A percentile compares a stretch with the other conserved stretches of the same genome.
Conservation (phyloP, 176 grass and related monocot genomes). For the Rhynchospora tenuis region DNA sequence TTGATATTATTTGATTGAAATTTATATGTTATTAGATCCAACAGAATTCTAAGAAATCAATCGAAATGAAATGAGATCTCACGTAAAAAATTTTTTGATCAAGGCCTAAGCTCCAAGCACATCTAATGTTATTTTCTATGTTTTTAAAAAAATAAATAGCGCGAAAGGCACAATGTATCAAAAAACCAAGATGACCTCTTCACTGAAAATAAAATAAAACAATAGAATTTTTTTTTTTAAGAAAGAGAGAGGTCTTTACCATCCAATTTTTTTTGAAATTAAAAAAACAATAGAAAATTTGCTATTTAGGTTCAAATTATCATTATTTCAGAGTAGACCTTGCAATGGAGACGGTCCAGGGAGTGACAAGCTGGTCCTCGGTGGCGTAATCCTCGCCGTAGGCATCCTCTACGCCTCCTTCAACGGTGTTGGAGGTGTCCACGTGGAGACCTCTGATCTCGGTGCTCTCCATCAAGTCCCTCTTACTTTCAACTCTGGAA, state of each 20-base stretch:
- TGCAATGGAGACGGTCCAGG: constrained; percentile 6
- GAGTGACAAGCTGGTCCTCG: constrained; percentile 20
- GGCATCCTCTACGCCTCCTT: constrained; percentile 9
- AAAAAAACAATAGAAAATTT: not conserved
- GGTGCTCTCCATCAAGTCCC: not conserved
- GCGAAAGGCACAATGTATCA: too few species aligned
- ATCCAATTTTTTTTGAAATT: too few species aligned
- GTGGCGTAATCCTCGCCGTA: constrained; percentile 21
- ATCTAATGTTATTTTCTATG: too few species aligned
- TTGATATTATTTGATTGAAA: too few species aligned
- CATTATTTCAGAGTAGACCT: not conserved
- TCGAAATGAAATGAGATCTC: too few species aligned
- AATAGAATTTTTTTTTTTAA: too few species aligned
- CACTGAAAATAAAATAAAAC: not conserved
- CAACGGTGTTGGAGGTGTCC: constrained; percentile 8
- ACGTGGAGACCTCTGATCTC: constrained; percentile 17
- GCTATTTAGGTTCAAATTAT: not conserved
- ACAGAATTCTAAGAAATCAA: too few species aligned
- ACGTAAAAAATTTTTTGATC: too few species aligned
- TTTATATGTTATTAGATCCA: too few species aligned
- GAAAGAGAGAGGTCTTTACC: too few species aligned
- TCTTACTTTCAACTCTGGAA: not conserved
- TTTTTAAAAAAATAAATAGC: too few species aligned
- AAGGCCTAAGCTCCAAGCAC: too few species aligned
- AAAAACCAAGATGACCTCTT: not conserved